Evolutionary conservation across 1,284 basidiomycete species (phyloP).

Genomic region (Ganoderma sp.): DNA sequence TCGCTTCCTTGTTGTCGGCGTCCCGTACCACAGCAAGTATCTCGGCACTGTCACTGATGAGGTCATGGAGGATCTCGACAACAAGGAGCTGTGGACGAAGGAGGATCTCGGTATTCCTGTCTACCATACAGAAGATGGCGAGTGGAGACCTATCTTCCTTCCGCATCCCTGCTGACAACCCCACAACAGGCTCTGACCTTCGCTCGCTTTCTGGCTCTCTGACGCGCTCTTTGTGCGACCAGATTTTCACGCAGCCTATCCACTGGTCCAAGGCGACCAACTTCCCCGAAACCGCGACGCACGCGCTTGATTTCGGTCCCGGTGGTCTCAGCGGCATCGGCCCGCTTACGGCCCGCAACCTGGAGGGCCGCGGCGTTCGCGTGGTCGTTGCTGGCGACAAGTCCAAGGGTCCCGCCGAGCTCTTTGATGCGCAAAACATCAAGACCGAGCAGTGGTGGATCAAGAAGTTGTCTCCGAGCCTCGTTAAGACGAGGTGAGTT

Average conservation of each 20-base stretch:
- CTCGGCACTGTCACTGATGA: constrained; percentile 80
- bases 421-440: constrained; percentile 75
- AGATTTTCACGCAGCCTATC: constrained; percentile 92
- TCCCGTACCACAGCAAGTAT: constrained; percentile 95
- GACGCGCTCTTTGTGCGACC: constrained; percentile 85
- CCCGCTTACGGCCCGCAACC: constrained; percentile 86
- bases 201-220: constrained; percentile 69
- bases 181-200: constrained; percentile 76
- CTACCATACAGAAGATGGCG: constrained; percentile 91
- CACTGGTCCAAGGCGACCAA: constrained; percentile 92
- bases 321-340: constrained; percentile 95
- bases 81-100: constrained; percentile 82
- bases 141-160: constrained; percentile 37
- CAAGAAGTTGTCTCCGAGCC: constrained; percentile 83
- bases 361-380: constrained; percentile 92
- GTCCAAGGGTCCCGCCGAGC: constrained; percentile 84
- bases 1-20: constrained; percentile 92
- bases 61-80: constrained; percentile 77
- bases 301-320: constrained; percentile 96
- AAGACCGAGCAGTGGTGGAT: constrained; percentile 90
- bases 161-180: background rate
- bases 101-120: constrained; percentile 84
- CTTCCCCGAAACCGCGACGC: constrained; percentile 90
- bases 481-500: constrained; percentile 87
- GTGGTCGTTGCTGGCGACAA: constrained; percentile 88